These are phyloP conservation scores for Exophiala spinifera DNA, from an alignment of 2,329 filamentous ascomycete species.

Conservation along the genomic window DNA sequence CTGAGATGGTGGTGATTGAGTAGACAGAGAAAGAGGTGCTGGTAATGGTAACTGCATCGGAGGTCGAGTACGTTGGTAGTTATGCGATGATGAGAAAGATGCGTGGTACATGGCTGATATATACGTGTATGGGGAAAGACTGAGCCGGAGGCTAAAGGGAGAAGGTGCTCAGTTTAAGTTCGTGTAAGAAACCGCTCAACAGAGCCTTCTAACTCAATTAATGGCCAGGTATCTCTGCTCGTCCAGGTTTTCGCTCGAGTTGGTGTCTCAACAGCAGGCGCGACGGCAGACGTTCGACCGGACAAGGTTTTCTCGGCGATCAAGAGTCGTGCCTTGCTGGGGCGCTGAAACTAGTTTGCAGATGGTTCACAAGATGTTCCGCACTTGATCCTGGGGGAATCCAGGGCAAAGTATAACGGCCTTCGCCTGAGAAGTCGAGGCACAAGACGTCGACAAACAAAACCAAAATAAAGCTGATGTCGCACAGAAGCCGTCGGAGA, in stretches of 20 bases:
- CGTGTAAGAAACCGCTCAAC: not conserved
- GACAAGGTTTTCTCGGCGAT: too few species aligned
- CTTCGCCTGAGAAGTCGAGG: not conserved
- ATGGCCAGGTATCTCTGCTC: too few species aligned
- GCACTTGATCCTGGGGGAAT: not conserved
- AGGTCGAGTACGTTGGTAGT: conserved; percentile 10
- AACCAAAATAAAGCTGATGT: conserved; percentile 5
- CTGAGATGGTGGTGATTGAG: conserved; percentile 2
- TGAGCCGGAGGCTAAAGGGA: too few species aligned
- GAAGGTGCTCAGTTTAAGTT: not conserved
- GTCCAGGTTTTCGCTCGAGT: too few species aligned
- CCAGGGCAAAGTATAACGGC: not conserved
- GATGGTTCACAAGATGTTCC: not conserved
- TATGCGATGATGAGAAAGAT: conserved; percentile 10
- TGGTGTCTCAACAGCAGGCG: too few species aligned
- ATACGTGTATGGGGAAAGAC: not conserved
- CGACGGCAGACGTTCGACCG: too few species aligned
- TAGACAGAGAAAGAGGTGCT: conserved; percentile 8
- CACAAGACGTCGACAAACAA: not conserved
- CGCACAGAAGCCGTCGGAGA: conserved; percentile 8
- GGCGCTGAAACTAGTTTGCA: not conserved
- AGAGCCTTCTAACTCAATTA: not conserved
- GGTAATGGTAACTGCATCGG: conserved; percentile 3
- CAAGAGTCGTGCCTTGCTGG: too few species aligned
- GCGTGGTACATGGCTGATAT: conserved; percentile 12